Conservation (phyloP, 2,329 filamentous ascomycete genomes). For the Xylariaceae sp. region DNA sequence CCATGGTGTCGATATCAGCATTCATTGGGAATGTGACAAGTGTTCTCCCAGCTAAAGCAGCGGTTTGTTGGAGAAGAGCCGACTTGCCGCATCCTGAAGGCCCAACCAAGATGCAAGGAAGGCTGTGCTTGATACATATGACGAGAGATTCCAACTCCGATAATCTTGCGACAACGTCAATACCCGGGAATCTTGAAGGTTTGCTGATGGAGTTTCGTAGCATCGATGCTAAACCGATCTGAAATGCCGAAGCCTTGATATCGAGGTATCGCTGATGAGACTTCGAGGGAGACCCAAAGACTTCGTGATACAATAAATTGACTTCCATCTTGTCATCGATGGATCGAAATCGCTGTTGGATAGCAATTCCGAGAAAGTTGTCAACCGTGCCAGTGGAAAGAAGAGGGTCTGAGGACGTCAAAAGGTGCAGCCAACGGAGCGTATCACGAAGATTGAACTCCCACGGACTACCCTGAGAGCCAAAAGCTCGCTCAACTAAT, state of each 20-base stretch:
- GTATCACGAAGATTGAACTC: constrained; percentile 93
- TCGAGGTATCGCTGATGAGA: constrained; percentile 68
- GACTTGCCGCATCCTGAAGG: constrained; percentile 85
- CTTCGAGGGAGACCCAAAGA: constrained; percentile 53
- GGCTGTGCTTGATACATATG: constrained; percentile 78
- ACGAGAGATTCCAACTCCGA: constrained; percentile 80
- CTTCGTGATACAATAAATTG: constrained; percentile 59
- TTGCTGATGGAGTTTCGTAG: constrained; percentile 54
- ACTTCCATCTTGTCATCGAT: constrained; percentile 63
- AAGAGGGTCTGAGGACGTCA: constrained; percentile 57
- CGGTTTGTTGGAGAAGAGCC: constrained; percentile 71
- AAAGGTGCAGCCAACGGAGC: constrained; percentile 77
- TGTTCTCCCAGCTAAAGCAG: constrained; percentile 70
- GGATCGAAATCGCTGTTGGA: constrained; percentile 82
- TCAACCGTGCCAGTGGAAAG: constrained; percentile 56
- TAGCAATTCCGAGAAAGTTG: constrained; percentile 78
- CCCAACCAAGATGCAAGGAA: constrained; percentile 86
- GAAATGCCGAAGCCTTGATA: constrained; percentile 60
- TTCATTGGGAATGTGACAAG: constrained; percentile 86
- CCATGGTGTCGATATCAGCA: constrained; percentile 93
- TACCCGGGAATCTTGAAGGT: constrained; percentile 46
- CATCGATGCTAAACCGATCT: constrained; percentile 75
- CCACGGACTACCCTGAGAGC: constrained; percentile 73
- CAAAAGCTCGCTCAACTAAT: constrained; percentile 54
- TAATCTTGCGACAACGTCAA: constrained; percentile 55